Base-by-base conservation (phyloP, 768 basidiomycete species). In the Tylopilus felleus region DNA sequence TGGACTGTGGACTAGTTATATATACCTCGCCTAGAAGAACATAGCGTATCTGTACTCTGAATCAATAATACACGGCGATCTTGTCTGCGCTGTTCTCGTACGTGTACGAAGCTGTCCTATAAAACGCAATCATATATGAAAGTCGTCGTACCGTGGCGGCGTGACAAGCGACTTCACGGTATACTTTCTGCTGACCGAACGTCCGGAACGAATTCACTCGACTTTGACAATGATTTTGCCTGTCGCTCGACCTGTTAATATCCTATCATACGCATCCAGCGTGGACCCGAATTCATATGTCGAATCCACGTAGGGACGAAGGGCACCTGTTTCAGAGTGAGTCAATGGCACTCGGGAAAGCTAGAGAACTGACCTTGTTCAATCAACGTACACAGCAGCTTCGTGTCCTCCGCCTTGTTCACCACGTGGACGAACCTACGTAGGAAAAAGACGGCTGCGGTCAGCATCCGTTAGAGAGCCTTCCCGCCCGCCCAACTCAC, bases 151-250 rank as follows among this genome's bases (percentile, higher is more conserved):
- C 41, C 22, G 29, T 22, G 25, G 4, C 25, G 7, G 25, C 25
- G 25, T 7, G 7, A 27, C 25, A 7, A 27, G 25, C 25, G 25
- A 27, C 25, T 27, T 27, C 25, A 27, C 25, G 25, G 25, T 27
- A 27, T 4, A 27, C 25, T 4, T 4, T 7, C 25, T 27, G 25
- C 14, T 3, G 13, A 35, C 12, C 35, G 35, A 16, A 17, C 6
- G 16, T 36, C 35, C 6, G 17, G 17, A 14, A 36, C 7, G 16
- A 3, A 17, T 6, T 43, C 53, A 67, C 19, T 74, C 70, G 7
- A 85, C 68, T 56, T 75, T 80, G 22, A 90, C 77, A 4, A 88
- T 75, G 4, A 90, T 77, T 64, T 89, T 89, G 0, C 89, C 89
- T 4, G 74, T 79, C 1, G 84, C 81, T 19, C 79, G 73, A 5